phyloP scores from a whole-genome alignment of 345 rosid genomes.

The Eucalyptus coolabah region DNA sequence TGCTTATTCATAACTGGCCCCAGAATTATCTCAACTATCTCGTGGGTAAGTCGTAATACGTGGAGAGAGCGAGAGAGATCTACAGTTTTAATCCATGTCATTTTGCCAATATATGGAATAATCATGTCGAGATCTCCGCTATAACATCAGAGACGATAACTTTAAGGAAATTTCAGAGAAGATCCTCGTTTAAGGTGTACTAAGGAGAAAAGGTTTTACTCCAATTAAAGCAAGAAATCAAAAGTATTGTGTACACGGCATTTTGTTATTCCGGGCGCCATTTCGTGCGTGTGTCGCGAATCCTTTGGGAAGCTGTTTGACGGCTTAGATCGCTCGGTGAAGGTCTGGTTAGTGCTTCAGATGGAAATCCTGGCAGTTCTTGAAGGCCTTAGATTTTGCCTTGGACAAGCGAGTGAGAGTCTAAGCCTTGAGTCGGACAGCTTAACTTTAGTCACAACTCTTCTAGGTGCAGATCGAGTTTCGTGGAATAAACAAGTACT shows the following conservation, averaged over 20 bases:
- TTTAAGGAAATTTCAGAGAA: neutral
- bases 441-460: too few relatives aligned
- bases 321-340: neutral
- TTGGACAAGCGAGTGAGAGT: too few relatives aligned
- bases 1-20: too few relatives aligned
- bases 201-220: neutral
- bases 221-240: neutral
- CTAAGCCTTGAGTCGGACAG: too few relatives aligned
- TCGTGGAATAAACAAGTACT: too few relatives aligned
- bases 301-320: neutral
- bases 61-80: neutral
- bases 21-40: neutral
- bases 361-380: neutral
- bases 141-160: neutral
- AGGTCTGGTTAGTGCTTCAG: neutral
- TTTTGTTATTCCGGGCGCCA: too few relatives aligned
- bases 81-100: neutral
- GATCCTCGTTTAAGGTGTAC: neutral
- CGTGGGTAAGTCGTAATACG: neutral
- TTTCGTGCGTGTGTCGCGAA: neutral
- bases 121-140: constrained; percentile 14
- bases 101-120: constrained; percentile 1
- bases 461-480: too few relatives aligned
- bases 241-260: too few relatives aligned
- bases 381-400: too few relatives aligned